A percentile compares a stretch with the other conserved stretches of the same genome.
Evolutionary conservation across 495 filamentous ascomycete genomes (phyloP).

Genomic region (Penicillium alfredii): DNA sequence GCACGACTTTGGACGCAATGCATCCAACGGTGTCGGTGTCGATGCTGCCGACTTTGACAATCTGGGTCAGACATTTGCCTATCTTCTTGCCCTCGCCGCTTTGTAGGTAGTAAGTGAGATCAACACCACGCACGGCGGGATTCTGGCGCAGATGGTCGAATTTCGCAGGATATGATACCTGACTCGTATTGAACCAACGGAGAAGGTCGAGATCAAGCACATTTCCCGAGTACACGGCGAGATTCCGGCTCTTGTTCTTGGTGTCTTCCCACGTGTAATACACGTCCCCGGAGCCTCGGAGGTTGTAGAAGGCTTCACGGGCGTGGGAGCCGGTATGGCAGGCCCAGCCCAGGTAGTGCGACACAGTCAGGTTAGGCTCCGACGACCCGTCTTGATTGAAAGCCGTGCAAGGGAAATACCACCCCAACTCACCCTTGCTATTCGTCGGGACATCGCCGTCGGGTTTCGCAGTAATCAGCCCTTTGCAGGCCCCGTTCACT

Average conservation of each 20-base stretch:
- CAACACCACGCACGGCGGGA: conserved; percentile 70
- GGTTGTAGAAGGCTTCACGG: conserved; percentile 67
- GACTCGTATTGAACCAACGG: conserved; percentile 77
- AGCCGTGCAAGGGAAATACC: conserved; percentile 92
- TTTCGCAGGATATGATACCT: conserved; percentile 70
- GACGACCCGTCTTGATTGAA: conserved; percentile 93
- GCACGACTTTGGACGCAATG: conserved; percentile 94
- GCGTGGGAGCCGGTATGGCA: conserved; percentile 73
- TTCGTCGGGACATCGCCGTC: conserved; percentile 77
- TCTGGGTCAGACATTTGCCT: conserved; percentile 81
- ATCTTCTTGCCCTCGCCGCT: conserved; percentile 67
- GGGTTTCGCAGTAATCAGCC: conserved; percentile 64
- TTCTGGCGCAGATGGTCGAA: conserved; percentile 81
- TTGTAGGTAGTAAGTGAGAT: conserved; percentile 85
- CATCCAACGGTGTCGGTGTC: conserved; percentile 96
- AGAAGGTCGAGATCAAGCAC: conserved; percentile 92
- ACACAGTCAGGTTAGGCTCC: conserved; percentile 63
- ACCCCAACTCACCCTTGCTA: conserved; percentile 66
- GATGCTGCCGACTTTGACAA: conserved; percentile 90
- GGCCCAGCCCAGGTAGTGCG: conserved; percentile 75
- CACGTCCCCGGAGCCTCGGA: conserved; percentile 61
- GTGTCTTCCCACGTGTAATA: conserved; percentile 97
- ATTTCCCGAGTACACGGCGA: conserved; percentile 88
- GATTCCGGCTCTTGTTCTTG: conserved; percentile 78
- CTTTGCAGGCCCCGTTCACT: conserved; percentile 97